Percentiles rank a stretch among this genome's conserved stretches.
phyloP scores from a whole-genome alignment of 2,329 filamentous ascomycete species.

The Colletotrichum sublineola region DNA sequence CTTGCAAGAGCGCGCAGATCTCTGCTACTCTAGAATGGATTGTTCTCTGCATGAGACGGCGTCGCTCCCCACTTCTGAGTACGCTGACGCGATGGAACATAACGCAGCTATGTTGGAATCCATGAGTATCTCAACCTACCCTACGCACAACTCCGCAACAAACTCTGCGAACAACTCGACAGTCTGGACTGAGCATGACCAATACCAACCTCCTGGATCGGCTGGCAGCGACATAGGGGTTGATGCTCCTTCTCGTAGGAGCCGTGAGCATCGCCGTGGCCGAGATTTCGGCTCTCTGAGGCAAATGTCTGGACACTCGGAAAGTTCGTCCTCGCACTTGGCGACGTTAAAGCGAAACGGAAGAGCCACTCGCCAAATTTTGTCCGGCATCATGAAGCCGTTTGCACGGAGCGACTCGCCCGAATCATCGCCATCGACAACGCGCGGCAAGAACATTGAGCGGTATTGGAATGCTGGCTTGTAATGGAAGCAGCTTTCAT shows the following conservation, averaged over 20 bases:
- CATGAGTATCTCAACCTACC: slow-evolving; percentile 52
- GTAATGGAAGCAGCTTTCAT: not conserved
- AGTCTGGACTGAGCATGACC: slow-evolving; percentile 51
- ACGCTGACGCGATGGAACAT: slow-evolving; percentile 65
- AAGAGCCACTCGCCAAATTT: slow-evolving; percentile 55
- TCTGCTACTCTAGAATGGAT: slow-evolving; percentile 65
- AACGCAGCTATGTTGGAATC: slow-evolving; percentile 53
- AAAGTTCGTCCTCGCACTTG: slow-evolving; percentile 41
- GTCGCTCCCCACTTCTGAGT: slow-evolving; percentile 51
- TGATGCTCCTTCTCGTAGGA: slow-evolving; percentile 28
- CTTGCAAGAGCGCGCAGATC: slow-evolving; percentile 65
- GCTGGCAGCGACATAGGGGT: slow-evolving; percentile 45
- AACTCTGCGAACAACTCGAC: slow-evolving; percentile 41
- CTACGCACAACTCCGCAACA: slow-evolving; percentile 44
- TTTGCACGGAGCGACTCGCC: slow-evolving; percentile 57
- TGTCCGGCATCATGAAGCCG: slow-evolving; percentile 61
- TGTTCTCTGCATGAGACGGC: slow-evolving; percentile 56
- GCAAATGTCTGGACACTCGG: slow-evolving; percentile 44
- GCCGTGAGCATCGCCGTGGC: slow-evolving; percentile 41
- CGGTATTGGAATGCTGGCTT: slow-evolving; percentile 33
- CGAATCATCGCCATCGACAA: slow-evolving; percentile 46
- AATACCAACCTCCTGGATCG: slow-evolving; percentile 41
- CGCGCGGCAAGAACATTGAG: slow-evolving; percentile 39
- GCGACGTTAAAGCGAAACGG: slow-evolving; percentile 51
- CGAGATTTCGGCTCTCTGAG: slow-evolving; percentile 35